Evolutionary conservation across 1,139 yeast species (phyloP), one percentile per base, ranked within the genome.

Genomic region (Suhomyces maxii): DNA sequence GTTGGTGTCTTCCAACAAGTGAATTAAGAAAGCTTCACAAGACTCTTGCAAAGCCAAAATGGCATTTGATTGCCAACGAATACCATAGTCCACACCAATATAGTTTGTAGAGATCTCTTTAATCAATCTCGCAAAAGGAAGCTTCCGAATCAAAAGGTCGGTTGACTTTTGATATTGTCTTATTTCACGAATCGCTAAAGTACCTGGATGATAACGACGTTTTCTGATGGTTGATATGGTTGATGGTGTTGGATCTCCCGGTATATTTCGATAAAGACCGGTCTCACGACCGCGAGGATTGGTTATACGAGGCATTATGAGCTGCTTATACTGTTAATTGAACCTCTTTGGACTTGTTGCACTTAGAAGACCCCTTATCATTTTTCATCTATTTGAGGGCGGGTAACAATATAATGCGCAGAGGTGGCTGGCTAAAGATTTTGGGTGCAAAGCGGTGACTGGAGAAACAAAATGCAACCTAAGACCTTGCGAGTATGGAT

Each of bases 51-150:
- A 69, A 2, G 97, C 97, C 60, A 87, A 61, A 12, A 91, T 78
- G 0, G 97, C 98, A 58, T 86, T 82, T 18, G 90, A 82, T 61
- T 91, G 97, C 97, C 97, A 91, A 59, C 95, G 78, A 44, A 88
- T 71, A 13, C 83, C 83, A 49, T 80, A 78, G 39, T 80, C 83
- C 9, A 68, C 64, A 0, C 83, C 83, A 34, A 79, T 77, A 50
- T 79, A 87, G 48, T 84, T 84, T 44, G 82, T 82, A 0, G 95
- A 88, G 2, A 91, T 86, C 55, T 91, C 97, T 48, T 89, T 80
- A 7, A 86, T 84, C 33, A 90, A 72, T 51, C 97, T 74, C 2
- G 97, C 95, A 75, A 91, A 91, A n/a, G 98, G 98, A 39, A 91
- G 76, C 59, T 89, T 89, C 38, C 93, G 75, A 34, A 91, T 74